Evolutionary conservation across 176 grass and related monocot genomes (phyloP).

Genomic region (Canna indica): DNA sequence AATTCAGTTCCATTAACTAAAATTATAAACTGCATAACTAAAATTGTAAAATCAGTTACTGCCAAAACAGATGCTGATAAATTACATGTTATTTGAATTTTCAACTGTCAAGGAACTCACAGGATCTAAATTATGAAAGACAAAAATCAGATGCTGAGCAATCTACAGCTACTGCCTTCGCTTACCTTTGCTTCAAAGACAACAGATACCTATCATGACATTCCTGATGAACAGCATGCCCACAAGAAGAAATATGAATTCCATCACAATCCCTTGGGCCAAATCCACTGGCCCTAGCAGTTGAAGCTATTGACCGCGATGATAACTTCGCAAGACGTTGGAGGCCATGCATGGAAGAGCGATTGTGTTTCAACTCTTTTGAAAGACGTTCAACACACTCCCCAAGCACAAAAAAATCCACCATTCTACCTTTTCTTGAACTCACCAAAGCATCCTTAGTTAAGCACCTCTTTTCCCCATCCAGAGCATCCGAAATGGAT

Average conservation of each 20-base stretch:
- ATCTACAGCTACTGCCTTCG: constrained; percentile 5
- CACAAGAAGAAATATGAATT: constrained; percentile 90
- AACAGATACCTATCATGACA: constrained; percentile 88
- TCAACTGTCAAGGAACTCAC: neutral
- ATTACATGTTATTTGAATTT: too few species aligned
- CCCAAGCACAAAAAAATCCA: constrained; percentile 56
- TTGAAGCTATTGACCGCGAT: constrained; percentile 30
- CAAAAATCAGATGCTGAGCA: neutral
- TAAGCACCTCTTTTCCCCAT: constrained; percentile 26
- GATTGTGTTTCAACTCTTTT: constrained; percentile 35
- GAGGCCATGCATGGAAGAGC: constrained; percentile 23
- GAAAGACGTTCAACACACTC: constrained; percentile 65
- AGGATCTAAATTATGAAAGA: neutral
- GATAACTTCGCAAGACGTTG: constrained; percentile 25
- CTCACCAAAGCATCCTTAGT: constrained; percentile 19
- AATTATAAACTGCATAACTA: too few species aligned
- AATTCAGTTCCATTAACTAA: too few species aligned
- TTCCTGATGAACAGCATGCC: constrained; percentile 97
- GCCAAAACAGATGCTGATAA: too few species aligned
- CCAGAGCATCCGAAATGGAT: constrained; percentile 18
- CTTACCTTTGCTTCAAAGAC: constrained; percentile 95
- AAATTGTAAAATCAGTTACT: too few species aligned
- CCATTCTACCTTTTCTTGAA: constrained; percentile 53
- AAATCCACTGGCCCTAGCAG: constrained; percentile 45
- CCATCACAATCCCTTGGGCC: constrained; percentile 82